phyloP scores from a whole-genome alignment of 768 basidiomycete species.

The Boletus pseudopeckii region DNA sequence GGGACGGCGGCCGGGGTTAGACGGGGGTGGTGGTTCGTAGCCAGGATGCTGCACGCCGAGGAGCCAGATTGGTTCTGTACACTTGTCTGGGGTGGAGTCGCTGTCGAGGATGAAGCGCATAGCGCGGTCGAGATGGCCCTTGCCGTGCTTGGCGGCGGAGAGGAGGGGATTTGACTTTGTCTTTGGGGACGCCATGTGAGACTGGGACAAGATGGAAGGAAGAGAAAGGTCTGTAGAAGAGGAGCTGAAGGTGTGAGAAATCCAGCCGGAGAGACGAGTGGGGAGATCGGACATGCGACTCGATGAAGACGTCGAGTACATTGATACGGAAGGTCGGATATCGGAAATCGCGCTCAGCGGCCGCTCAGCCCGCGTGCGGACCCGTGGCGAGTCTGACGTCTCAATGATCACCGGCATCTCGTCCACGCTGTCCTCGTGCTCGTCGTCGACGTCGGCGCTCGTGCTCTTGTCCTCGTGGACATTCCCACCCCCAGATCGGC shows the following conservation, averaged over 20 bases:
- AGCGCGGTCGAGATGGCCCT: constrained; percentile 76
- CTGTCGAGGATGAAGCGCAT: constrained; percentile 89
- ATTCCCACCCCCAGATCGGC: constrained; percentile 35
- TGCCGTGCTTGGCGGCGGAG: constrained; percentile 68
- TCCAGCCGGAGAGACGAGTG: constrained; percentile 75
- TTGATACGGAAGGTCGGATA: constrained; percentile 43
- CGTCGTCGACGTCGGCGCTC: constrained; percentile 30
- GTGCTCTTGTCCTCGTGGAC: constrained; percentile 21
- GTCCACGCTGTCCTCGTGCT: constrained; percentile 34
- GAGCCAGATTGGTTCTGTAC: constrained; percentile 82
- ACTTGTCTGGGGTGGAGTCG: constrained; percentile 83
- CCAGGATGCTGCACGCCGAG: constrained; percentile 81
- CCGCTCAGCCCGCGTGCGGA: constrained; percentile 55
- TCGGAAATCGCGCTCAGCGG: constrained; percentile 46
- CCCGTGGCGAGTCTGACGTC: constrained; percentile 50
- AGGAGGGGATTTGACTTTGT: constrained; percentile 51
- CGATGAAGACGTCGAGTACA: constrained; percentile 45
- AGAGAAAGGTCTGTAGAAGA: constrained; percentile 72
- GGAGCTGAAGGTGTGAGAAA: constrained; percentile 71
- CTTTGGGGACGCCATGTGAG: constrained; percentile 42
- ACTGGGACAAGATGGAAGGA: constrained; percentile 53
- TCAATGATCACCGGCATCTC: constrained; percentile 69
- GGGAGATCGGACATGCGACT: constrained; percentile 65
- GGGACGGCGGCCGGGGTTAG: constrained; percentile 34
- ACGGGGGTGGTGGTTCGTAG: constrained; percentile 46